Base-by-base conservation (phyloP, 106 monocot species). In the Acorus calamus region DNA sequence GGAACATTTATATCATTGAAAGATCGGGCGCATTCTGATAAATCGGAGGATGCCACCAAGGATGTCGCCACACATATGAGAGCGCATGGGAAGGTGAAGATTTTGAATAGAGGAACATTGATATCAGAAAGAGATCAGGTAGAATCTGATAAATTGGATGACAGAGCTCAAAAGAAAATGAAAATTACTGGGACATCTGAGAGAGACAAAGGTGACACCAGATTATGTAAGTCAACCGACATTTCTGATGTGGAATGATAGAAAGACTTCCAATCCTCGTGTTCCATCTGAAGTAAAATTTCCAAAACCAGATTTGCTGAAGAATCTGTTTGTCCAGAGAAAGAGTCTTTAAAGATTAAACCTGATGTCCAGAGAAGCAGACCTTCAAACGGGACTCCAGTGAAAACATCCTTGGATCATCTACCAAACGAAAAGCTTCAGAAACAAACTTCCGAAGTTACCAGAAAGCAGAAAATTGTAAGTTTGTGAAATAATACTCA, bases 111-210 rank as follows among this genome's bases (percentile, higher is more conserved):
- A 28, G 28, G 28, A 28, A 28, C 28, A 28, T 28, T 28, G 28
- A 28, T 28, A 28, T 28, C 28, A 28, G 28, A 28, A 28, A 28
- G 28, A 28, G 28, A 28, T 28, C 28, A 28, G 28, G 28, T 28
- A 14, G 4, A 67, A 14, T 11, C 61, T 47, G 51, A 9, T 66
- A 3, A 60, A 53, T 13, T 14, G 4, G 47, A 51, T 49, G 54
- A 70, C 14, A 74, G 57, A 44, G 65, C 69, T 50, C 61, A 42
- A 0, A 69, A 73, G 69, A 79, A 61, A 46, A 66, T 60, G 42
- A 79, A 55, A 65, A 6, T 47, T 46, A 53, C 14, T 57, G 43
- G 3, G 28, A 55, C 61, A 67, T 61, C 49, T 28, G 28, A 28
- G 28, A 63, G 44, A 41, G 44, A 56, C 47, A 65, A 44, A 42